These are phyloP conservation scores for Mycena rosella DNA, from an alignment of 768 basidiomycete genomes.

Conservation along the genomic window DNA sequence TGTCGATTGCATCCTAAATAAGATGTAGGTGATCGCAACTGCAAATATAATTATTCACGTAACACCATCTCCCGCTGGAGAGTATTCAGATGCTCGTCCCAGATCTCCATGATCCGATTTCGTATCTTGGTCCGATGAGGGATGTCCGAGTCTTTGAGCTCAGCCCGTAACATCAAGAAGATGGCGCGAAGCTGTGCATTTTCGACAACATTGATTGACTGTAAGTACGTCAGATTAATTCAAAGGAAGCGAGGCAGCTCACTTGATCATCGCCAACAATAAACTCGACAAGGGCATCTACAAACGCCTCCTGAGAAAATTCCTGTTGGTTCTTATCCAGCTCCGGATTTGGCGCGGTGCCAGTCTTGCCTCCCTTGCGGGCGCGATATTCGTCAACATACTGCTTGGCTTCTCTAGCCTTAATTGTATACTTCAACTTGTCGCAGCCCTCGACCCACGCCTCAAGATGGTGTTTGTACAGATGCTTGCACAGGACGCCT, in stretches of 20 bases:
- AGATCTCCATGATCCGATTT: conserved; percentile 38
- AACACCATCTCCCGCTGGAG: conserved; percentile 40
- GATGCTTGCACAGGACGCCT: conserved; percentile 32
- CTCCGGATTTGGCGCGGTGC: not conserved
- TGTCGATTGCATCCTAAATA: conserved; percentile 46
- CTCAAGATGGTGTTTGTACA: conserved; percentile 36
- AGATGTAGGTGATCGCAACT: conserved; percentile 31
- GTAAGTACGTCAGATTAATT: not conserved
- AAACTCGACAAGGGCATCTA: conserved; percentile 13
- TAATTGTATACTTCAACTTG: conserved; percentile 34
- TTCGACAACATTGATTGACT: conserved; percentile 30
- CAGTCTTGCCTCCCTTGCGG: conserved; percentile 7
- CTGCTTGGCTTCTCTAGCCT: conserved; percentile 19
- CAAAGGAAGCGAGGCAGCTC: conserved; percentile 6
- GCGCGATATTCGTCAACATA: conserved; percentile 18
- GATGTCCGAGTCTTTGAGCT: conserved; percentile 48
- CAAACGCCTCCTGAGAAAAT: conserved; percentile 37
- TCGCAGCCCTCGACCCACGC: conserved; percentile 41
- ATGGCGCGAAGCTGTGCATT: conserved; percentile 31
- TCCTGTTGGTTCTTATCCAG: not conserved
- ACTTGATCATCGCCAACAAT: conserved; percentile 21
- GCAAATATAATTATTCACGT: conserved; percentile 34
- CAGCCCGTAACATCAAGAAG: conserved; percentile 42
- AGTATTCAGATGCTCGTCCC: conserved; percentile 39
- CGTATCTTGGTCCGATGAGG: conserved; percentile 44